phyloP scores from a whole-genome alignment of 805 yeast species.

The Wickerhamomyces canadensis region DNA sequence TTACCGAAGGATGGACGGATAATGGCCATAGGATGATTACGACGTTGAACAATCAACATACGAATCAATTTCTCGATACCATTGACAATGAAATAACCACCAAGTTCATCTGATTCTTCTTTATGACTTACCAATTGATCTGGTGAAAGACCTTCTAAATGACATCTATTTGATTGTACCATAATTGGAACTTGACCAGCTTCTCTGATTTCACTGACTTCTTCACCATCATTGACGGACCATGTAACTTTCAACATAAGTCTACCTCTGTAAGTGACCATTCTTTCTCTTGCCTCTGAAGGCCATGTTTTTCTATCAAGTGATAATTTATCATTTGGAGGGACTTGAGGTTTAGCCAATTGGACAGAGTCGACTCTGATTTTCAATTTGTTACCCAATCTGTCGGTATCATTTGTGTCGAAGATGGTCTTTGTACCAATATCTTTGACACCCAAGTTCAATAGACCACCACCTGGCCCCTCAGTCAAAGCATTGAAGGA shows the following conservation, averaged over 20 bases:
- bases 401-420: slow-evolving; percentile 64
- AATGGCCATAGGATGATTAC: slow-evolving; percentile 98
- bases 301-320: slow-evolving; percentile 78
- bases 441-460: slow-evolving; percentile 81
- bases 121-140: slow-evolving; percentile 66
- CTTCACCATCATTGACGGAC: slow-evolving; percentile 86
- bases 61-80: slow-evolving; percentile 96
- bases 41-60: slow-evolving; percentile 95
- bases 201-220: slow-evolving; percentile 74
- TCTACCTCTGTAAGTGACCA: slow-evolving; percentile 75
- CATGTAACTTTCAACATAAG: slow-evolving; percentile 75
- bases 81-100: slow-evolving; percentile 90
- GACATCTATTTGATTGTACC: slow-evolving; percentile 90
- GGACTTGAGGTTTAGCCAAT: slow-evolving; percentile 76
- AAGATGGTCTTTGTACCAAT: slow-evolving; percentile 83
- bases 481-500: slow-evolving; percentile 94
- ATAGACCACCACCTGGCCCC: slow-evolving; percentile 78
- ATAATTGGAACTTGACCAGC: slow-evolving; percentile 90
- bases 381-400: slow-evolving; percentile 79
- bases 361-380: slow-evolving; percentile 89
- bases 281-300: slow-evolving; percentile 84
- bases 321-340: slow-evolving; percentile 66
- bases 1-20: slow-evolving; percentile 91
- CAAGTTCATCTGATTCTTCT: slow-evolving; percentile 94
- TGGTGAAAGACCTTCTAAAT: slow-evolving; percentile 79